Evolutionary conservation across 1,139 yeast genomes (phyloP).

Genomic region (Candida pseudocylindracea): DNA sequence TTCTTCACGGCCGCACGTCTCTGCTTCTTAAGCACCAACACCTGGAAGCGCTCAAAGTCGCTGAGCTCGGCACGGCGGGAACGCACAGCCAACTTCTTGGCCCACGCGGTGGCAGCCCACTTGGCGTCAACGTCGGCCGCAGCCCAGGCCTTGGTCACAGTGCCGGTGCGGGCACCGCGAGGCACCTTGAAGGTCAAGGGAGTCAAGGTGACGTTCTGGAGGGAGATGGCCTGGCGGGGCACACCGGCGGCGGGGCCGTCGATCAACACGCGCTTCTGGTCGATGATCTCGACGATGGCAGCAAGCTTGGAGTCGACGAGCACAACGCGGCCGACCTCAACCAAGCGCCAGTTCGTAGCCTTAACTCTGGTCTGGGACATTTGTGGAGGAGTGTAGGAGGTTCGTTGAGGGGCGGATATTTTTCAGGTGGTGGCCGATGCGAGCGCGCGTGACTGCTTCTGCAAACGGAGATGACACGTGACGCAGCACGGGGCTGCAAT

Average conservation of each 20-base stretch:
- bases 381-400: conserved; percentile 1
- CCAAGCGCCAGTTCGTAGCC: conserved; percentile 98
- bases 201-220: conserved; percentile 81
- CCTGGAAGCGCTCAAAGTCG: conserved; percentile 99
- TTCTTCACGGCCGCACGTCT: conserved; percentile 88
- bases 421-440: too few relatives aligned
- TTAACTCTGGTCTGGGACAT: conserved; percentile 51
- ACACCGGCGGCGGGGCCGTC: conserved; percentile 74
- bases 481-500: too few relatives aligned
- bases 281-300: conserved; percentile 93
- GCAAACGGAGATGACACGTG: too few relatives aligned
- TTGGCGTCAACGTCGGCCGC: conserved; percentile 74
- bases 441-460: too few relatives aligned
- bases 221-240: conserved; percentile 78
- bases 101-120: conserved; percentile 93
- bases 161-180: conserved; percentile 82
- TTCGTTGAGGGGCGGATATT: not conserved
- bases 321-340: conserved; percentile 98
- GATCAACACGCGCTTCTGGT: conserved; percentile 94
- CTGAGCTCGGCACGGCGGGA: conserved; percentile 80
- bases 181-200: conserved; percentile 76
- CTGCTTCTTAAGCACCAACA: conserved; percentile 90
- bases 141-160: conserved; percentile 84
- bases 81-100: conserved; percentile 92
- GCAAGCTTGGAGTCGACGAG: conserved; percentile 70